Evolutionary conservation across 148 eudicot species (phyloP).

Genomic region (Vaccinium corymbosum): DNA sequence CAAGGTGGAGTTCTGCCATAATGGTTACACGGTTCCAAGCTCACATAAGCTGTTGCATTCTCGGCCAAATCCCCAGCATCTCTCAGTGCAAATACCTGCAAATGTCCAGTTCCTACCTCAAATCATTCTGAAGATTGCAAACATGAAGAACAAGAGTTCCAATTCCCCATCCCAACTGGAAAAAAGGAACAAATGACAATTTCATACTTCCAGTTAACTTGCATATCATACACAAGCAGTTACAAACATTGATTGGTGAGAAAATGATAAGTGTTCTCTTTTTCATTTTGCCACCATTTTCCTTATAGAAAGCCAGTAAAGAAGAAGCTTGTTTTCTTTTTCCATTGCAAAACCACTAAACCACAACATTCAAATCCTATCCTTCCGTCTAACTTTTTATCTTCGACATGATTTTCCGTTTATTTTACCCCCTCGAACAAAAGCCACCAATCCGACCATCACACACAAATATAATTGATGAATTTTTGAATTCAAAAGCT

Average conservation of each 20-base stretch:
- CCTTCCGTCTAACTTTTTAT: not conserved
- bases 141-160: conserved; percentile 8
- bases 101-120: conserved; percentile 16
- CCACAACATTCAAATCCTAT: not conserved
- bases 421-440: not conserved
- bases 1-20: conserved; percentile 95
- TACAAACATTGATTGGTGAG: not conserved
- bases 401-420: not conserved
- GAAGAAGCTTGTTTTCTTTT: not conserved
- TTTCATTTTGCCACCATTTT: not conserved
- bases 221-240: too few relatives aligned
- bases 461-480: not conserved
- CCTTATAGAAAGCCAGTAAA: not conserved
- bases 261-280: not conserved
- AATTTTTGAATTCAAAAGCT: not conserved
- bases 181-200: not conserved
- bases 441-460: not conserved
- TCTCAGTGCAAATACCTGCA: conserved; percentile 90
- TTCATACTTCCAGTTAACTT: not conserved
- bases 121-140: conserved; percentile 16
- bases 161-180: not conserved
- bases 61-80: conserved; percentile 92
- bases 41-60: conserved; percentile 91
- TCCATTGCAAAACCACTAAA: not conserved
- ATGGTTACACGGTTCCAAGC: conserved; percentile 96